Percentiles rank a stretch among this genome's conserved stretches.
These are phyloP conservation scores for Penicillium soppii DNA, from an alignment of 495 filamentous ascomycete genomes.

Conservation along the genomic window DNA sequence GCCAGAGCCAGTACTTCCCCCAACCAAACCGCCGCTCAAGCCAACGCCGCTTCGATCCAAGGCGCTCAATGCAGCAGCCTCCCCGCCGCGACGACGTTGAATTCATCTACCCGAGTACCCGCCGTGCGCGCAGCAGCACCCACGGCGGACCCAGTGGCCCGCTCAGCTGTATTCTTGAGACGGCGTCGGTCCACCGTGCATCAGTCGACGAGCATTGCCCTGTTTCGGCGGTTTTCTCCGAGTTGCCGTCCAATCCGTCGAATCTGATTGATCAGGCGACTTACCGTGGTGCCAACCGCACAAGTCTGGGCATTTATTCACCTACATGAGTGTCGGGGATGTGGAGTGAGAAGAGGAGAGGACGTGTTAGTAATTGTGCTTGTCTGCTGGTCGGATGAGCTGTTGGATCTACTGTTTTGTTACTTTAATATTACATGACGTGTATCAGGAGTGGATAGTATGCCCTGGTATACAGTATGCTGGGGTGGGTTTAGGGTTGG, in stretches of 20 bases:
- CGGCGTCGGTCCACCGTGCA: constrained; percentile 14
- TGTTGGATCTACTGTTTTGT: neutral
- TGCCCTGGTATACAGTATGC: neutral
- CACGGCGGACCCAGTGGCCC: constrained; percentile 25
- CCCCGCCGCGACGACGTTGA: constrained; percentile 35
- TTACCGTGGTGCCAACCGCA: constrained; percentile 38
- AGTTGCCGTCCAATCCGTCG: constrained; percentile 14
- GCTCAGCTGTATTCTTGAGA: constrained; percentile 39
- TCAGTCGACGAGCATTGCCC: constrained; percentile 25
- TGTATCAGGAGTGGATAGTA: constrained; percentile 3
- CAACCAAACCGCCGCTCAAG: constrained; percentile 18
- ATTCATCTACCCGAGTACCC: constrained; percentile 36
- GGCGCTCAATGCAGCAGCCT: constrained; percentile 18
- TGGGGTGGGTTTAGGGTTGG: no score
- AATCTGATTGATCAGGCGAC: constrained; percentile 29
- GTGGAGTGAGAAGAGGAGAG: neutral
- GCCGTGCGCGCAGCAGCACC: constrained; percentile 38
- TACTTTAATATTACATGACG: neutral
- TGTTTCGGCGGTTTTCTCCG: neutral
- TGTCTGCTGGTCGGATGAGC: constrained; percentile 2
- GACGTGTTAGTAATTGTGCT: neutral
- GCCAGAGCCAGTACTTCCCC: constrained; percentile 11
- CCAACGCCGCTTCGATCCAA: constrained; percentile 22
- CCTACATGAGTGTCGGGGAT: no score
- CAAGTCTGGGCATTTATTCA: constrained; percentile 31